phyloP scores from a whole-genome alignment of 495 filamentous ascomycete species.

The Xylaria grammica region DNA sequence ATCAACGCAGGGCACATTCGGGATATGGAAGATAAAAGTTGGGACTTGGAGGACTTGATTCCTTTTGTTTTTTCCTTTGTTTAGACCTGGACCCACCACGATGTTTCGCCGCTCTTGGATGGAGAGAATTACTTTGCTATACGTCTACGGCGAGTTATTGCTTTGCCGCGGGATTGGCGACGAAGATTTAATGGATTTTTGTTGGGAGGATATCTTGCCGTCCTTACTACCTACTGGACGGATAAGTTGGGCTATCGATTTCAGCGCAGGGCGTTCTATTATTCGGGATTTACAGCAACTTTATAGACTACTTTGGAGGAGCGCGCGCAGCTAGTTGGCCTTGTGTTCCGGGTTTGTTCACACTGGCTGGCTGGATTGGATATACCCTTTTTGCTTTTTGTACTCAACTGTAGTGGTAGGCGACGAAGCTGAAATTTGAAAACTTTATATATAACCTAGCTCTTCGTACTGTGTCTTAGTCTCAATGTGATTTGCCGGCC shows the following conservation, averaged over 20 bases:
- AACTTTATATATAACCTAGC: background rate
- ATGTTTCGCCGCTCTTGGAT: background rate
- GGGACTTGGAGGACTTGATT: constrained; percentile 6
- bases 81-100: constrained; percentile 6
- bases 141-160: background rate
- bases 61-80: constrained; percentile 20
- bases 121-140: background rate
- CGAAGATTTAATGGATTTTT: constrained; percentile 7
- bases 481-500: no score
- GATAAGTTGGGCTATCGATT: constrained; percentile 4
- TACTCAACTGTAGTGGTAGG: constrained; percentile 24
- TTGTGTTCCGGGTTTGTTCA: constrained; percentile 34
- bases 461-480: no score
- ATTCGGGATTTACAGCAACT: constrained; percentile 23
- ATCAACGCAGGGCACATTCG: constrained; percentile 4
- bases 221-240: background rate
- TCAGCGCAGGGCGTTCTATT: constrained; percentile 20
- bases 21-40: constrained; percentile 22
- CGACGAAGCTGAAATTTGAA: background rate
- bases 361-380: constrained; percentile 40
- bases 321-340: constrained; percentile 22
- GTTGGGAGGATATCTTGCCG: constrained; percentile 3
- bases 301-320: constrained; percentile 31
- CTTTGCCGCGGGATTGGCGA: background rate
- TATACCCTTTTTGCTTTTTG: constrained; percentile 38